These are phyloP conservation scores for Musa troglodytarum DNA, from an alignment of 176 grass and related monocot genomes.

Conservation along the genomic window DNA sequence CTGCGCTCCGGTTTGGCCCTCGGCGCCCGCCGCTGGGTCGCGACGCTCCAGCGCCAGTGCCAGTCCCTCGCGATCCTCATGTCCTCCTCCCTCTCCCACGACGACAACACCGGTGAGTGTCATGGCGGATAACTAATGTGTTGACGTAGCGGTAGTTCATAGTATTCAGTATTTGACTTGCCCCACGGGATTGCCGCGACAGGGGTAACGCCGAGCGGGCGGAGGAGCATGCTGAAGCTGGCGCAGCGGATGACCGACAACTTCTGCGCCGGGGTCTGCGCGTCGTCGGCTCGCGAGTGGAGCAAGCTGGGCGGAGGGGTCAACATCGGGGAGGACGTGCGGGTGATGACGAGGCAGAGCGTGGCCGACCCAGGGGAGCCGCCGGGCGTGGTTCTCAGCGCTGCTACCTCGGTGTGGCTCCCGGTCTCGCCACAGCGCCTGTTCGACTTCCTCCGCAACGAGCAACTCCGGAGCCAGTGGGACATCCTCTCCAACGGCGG, in stretches of 20 bases:
- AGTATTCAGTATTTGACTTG: background rate
- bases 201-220: conserved; percentile 41
- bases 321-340: conserved; percentile 63
- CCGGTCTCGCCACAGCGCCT: conserved; percentile 47
- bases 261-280: conserved; percentile 72
- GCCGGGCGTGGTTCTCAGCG: conserved; percentile 75
- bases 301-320: conserved; percentile 53
- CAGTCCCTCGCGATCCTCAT: conserved; percentile 69
- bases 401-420: conserved; percentile 80
- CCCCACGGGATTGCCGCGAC: background rate
- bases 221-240: conserved; percentile 83
- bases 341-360: conserved; percentile 59
- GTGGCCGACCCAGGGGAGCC: conserved; percentile 88
- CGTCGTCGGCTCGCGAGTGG: conserved; percentile 73
- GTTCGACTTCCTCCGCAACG: conserved; percentile 73
- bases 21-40: conserved; percentile 71
- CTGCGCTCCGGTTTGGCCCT: conserved; percentile 61
- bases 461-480: conserved; percentile 64
- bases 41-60: conserved; percentile 74
- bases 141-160: too few species aligned
- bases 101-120: conserved; percentile 18
- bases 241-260: conserved; percentile 76
- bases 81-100: conserved; percentile 40
- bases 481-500: conserved; percentile 87
- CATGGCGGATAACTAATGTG: too few species aligned